Percentiles rank a stretch among this genome's conserved stretches.
Evolutionary conservation across 2,329 filamentous ascomycete species (phyloP).

Genomic region (Lecanoromycetidae sp.): DNA sequence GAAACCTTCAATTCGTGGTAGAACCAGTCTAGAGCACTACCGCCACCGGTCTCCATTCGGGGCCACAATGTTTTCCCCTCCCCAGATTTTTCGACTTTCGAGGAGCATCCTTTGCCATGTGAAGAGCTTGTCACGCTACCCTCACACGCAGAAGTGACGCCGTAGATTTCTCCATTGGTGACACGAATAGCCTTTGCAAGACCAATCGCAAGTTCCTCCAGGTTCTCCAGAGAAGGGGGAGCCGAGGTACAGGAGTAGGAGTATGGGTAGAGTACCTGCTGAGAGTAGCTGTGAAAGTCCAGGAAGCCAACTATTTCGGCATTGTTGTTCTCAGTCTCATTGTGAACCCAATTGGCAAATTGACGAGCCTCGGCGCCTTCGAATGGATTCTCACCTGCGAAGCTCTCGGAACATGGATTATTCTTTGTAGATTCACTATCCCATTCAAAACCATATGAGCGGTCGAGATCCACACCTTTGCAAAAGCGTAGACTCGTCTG

Average conservation of each 20-base stretch:
- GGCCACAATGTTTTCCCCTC: conserved; percentile 29
- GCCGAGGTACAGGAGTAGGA: conserved; percentile 66
- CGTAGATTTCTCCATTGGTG: conserved; percentile 64
- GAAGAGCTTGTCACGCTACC: conserved; percentile 46
- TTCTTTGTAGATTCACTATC: conserved; percentile 51
- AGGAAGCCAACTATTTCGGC: conserved; percentile 72
- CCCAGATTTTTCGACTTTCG: conserved; percentile 25
- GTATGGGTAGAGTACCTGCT: conserved; percentile 88
- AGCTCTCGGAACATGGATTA: conserved; percentile 86
- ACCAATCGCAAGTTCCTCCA: conserved; percentile 79
- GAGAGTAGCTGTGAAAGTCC: conserved; percentile 89
- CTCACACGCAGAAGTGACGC: conserved; percentile 74
- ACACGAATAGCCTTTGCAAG: conserved; percentile 78
- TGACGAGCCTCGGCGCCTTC: conserved; percentile 65
- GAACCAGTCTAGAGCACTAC: conserved; percentile 88
- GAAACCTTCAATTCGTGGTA: conserved; percentile 73
- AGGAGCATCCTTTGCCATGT: conserved; percentile 18
- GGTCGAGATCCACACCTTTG: conserved; percentile 77
- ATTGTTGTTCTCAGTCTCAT: conserved; percentile 58
- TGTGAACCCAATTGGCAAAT: conserved; percentile 71
- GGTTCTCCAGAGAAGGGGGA: conserved; percentile 79
- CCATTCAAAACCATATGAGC: conserved; percentile 77
- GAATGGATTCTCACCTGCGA: conserved; percentile 71
- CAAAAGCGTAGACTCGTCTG: conserved; percentile 72
- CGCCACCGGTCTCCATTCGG: conserved; percentile 62